Evolutionary conservation across 768 basidiomycete genomes (phyloP).

Genomic region (Suillus discolor): DNA sequence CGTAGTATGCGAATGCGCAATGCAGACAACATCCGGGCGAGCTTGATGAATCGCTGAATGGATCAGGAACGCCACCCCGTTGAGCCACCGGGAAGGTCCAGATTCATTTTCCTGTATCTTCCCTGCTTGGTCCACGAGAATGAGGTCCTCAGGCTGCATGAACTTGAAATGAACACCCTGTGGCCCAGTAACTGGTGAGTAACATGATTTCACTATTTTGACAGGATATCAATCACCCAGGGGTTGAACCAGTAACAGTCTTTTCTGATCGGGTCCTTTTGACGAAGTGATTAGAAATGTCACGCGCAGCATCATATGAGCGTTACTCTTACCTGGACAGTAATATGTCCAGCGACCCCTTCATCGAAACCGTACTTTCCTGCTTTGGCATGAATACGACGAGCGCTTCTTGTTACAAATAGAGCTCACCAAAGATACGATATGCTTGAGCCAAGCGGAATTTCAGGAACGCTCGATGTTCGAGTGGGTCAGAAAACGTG

Average conservation of each 20-base stretch:
- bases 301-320: background rate
- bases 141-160: conserved; percentile 45
- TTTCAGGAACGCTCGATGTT: conserved; percentile 46
- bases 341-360: conserved; percentile 54
- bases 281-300: background rate
- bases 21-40: conserved; percentile 39
- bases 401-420: background rate
- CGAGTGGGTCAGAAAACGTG: conserved; percentile 33
- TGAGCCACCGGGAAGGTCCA: conserved; percentile 35
- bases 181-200: background rate
- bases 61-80: conserved; percentile 42
- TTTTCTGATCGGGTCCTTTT: conserved; percentile 40
- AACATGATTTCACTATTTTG: too few species aligned
- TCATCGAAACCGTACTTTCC: conserved; percentile 45
- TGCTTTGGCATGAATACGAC: conserved; percentile 19
- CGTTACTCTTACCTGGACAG: conserved; percentile 35
- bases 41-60: conserved; percentile 36
- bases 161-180: conserved; percentile 48
- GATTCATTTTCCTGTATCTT: conserved; percentile 33
- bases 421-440: conserved; percentile 43
- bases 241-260: conserved; percentile 54
- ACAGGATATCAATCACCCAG: conserved; percentile 32
- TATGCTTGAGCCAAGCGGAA: conserved; percentile 49
- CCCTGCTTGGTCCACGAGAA: conserved; percentile 46
- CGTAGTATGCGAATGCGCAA: conserved; percentile 36